Evolutionary conservation across 768 basidiomycete genomes (phyloP), one percentile per base, ranked within the genome.

Genomic region (Pisolithus marmoratus): DNA sequence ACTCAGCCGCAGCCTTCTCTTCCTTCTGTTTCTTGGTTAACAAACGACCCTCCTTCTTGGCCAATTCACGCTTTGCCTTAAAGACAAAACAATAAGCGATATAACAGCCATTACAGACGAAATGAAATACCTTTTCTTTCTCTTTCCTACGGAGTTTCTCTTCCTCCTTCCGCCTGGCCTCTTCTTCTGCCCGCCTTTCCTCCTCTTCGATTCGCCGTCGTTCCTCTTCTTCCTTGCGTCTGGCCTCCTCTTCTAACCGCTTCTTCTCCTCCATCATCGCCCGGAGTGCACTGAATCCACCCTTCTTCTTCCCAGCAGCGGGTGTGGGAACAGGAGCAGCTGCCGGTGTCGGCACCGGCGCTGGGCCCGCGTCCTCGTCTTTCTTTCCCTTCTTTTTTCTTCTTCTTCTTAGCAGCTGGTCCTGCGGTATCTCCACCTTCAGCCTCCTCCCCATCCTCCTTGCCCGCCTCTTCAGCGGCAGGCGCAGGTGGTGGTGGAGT

Each of bases 1-100:
- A 82, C 67, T 97, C 94, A 3, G 92, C 94, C 58, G 84, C 87
- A 20, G 88, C 89, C 59, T 80, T 85, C 66, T 97, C 94, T 63
- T 91, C 88, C 69, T 93, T 95, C 68, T 98, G 94, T 70, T 94
- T 96, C 69, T 95, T 94, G n/a, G 95, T 98, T 46, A 98, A 77
- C 23, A 95, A 73, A 43, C 88, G 82, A 22, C 96, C 96, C 71
- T 98, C 94, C 67, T 94, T 95, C 78, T 89, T 92, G 14, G 89
- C 85, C 48, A 87, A 66, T 60, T 96, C 94, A 48, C 83, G 84
- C 70, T 95, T 96, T 42, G 82, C 86, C 93, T 94, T 62, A 49
- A 46, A 47, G 42, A 43, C 15, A 26, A 43, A 19, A 29, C n/a
- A 9, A 38, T 31, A 48, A 37, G 23, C 5, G 53, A 49, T 38